These are phyloP conservation scores for Biscogniauxia mediterranea DNA, from an alignment of 2,329 filamentous ascomycete species.

Conservation along the genomic window DNA sequence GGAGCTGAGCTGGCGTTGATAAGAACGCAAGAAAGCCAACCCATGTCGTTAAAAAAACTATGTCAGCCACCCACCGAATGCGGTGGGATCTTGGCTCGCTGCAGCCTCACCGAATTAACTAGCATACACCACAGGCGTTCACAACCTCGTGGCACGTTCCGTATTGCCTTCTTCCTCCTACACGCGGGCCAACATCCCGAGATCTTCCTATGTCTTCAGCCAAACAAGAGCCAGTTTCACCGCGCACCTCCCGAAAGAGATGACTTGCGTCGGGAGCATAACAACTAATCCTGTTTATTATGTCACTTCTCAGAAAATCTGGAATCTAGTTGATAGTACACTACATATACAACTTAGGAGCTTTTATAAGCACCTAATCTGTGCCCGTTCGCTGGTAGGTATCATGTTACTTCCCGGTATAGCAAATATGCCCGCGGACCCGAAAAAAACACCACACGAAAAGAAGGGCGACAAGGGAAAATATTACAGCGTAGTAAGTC, in stretches of 20 bases:
- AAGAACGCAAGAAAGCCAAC: conserved; percentile 7
- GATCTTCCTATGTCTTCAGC: not conserved
- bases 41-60: conserved; percentile 11
- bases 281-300: not conserved
- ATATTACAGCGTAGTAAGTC: not conserved
- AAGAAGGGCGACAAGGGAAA: not conserved
- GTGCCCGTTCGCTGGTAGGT: not conserved
- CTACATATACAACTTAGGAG: not conserved
- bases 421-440: not conserved
- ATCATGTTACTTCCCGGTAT: not conserved
- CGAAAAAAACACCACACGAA: not conserved
- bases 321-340: not conserved
- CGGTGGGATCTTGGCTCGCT: conserved; percentile 26
- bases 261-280: not conserved
- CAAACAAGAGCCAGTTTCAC: not conserved
- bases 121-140: conserved; percentile 7
- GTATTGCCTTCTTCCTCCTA: not conserved
- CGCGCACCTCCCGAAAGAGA: too few species aligned
- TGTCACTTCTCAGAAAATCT: not conserved
- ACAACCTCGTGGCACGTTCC: conserved; percentile 10
- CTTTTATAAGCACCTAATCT: not conserved
- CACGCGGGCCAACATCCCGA: not conserved
- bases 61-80: conserved; percentile 17
- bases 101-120: conserved; percentile 25
- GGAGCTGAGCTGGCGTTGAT: conserved; percentile 19